Conservation (phyloP, 2,329 filamentous ascomycete genomes). For the Corniculantispora saksenae region DNA sequence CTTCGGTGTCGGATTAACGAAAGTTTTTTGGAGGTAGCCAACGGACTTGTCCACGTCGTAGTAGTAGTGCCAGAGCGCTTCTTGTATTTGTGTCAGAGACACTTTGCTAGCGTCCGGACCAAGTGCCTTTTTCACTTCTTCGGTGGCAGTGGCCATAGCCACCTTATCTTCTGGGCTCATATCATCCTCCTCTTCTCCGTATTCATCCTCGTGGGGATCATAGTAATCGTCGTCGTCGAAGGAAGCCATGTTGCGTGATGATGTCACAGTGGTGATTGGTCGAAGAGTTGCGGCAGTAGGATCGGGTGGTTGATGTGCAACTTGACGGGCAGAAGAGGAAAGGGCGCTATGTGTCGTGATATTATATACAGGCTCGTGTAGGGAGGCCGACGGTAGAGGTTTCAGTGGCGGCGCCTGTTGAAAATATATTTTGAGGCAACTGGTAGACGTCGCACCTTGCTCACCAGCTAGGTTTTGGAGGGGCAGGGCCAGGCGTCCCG, state of each 20-base stretch:
- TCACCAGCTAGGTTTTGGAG: not conserved
- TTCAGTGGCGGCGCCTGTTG: not conserved
- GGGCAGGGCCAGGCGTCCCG: conserved; percentile 6
- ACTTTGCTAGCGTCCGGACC: conserved; percentile 59
- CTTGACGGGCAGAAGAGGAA: not conserved
- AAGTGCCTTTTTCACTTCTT: conserved; percentile 66
- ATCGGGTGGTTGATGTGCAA: no score
- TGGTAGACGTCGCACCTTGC: not conserved
- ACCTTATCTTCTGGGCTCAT: conserved; percentile 49
- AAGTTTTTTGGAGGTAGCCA: conserved; percentile 72
- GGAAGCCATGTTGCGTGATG: conserved; percentile 13
- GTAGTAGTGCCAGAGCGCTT: conserved; percentile 93
- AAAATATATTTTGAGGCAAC: not conserved
- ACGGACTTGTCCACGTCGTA: conserved; percentile 88
- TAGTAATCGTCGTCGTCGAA: conserved; percentile 21
- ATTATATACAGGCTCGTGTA: not conserved
- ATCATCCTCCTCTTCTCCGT: conserved; percentile 48
- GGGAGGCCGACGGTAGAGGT: no score
- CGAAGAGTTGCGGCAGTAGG: not conserved
- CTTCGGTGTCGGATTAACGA: conserved; percentile 49
- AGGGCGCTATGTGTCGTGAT: not conserved
- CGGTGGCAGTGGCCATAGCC: conserved; percentile 64
- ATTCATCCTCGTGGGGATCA: conserved; percentile 34
- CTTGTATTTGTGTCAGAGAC: conserved; percentile 71
- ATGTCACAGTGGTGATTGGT: conserved; percentile 1